phyloP scores from a whole-genome alignment of 2,329 filamentous ascomycete species.

The Nemania sp. region DNA sequence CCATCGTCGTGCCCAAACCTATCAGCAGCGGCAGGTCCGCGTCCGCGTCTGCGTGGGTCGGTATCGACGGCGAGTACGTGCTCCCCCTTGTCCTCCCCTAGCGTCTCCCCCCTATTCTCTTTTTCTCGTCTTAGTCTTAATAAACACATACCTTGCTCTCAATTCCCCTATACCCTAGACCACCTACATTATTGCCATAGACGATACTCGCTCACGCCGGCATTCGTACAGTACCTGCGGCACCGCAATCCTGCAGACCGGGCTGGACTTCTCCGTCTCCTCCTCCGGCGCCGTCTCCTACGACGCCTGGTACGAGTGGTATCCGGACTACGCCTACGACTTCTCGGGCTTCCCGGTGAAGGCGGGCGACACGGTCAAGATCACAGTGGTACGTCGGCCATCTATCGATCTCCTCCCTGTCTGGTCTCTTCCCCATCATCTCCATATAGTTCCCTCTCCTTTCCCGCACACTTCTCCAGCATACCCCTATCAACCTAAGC shows the following conservation, averaged over 20 bases:
- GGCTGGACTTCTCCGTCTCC: conserved; percentile 59
- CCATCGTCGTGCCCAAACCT: conserved; percentile 58
- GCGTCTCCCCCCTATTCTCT: not conserved
- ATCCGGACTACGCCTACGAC: conserved; percentile 59
- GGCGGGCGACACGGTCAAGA: conserved; percentile 36
- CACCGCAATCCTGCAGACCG: conserved; percentile 60
- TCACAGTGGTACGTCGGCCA: conserved; percentile 32
- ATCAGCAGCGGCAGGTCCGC: conserved; percentile 34
- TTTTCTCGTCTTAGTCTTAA: not conserved
- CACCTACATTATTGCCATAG: not conserved
- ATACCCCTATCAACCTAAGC: not conserved
- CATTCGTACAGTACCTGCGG: conserved; percentile 46
- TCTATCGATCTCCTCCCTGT: not conserved
- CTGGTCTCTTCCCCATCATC: too few species aligned
- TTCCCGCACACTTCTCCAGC: too few species aligned
- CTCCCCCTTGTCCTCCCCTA: not conserved
- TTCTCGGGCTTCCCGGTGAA: conserved; percentile 51
- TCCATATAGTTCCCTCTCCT: too few species aligned
- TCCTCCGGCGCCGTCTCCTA: conserved; percentile 48
- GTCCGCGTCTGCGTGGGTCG: conserved; percentile 53
- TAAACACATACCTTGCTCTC: too few species aligned
- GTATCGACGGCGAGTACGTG: conserved; percentile 59
- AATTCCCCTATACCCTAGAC: not conserved
- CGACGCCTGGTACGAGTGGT: conserved; percentile 66
- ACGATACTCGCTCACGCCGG: not conserved